Base-by-base conservation (phyloP, 1,284 basidiomycete genomes). In the Fomitopsis schrenkii region DNA sequence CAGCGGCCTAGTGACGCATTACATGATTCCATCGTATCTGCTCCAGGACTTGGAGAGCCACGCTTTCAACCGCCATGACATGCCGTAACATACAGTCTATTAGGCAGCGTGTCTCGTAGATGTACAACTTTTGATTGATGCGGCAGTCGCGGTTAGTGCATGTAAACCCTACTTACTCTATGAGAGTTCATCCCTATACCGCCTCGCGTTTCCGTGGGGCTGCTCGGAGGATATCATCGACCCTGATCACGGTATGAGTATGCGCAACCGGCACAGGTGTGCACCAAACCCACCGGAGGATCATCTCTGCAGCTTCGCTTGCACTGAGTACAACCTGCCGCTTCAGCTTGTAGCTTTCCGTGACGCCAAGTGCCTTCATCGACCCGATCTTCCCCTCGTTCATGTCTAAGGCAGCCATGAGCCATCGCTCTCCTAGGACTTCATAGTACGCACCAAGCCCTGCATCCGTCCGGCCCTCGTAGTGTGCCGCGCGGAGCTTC, bases 301-400 rank as follows among this genome's bases (percentile, higher is more conserved):
- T 98, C 95, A 99, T 98, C 80, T 99, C 97, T 1, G 95, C 92
- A 9, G 97, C 97, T 75, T 99, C 97, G 64, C 89, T 95, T 1
- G 97, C 96, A 69, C 93, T 95, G 58, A 94, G 78, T 3, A 99
- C 90, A 0, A 99, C 96, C 77, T 98, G 96, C 50, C 90, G 82
- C 80, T 99, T 99, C 65, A 99, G 82, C 81, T 99, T 99, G 80
- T 95, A 99, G 69, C 92, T 95, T 79, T 99, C 97, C 0, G 95
- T 97, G 45, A 99, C 79, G 44, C 97, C 97, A 5, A 95, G 80
- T 58, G 88, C 77, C 68, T 78, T 83, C 97, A 99, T 99, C 14
- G 93, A 95, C 0, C 85, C 94, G 57, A 99, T 87, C 2, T 79
- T 78, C 10, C 94, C 97, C 40, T 86, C 72, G 56, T 95, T 86